These are phyloP conservation scores for Eucalyptus cloeziana DNA, from an alignment of 345 rosid species.

Conservation along the genomic window DNA sequence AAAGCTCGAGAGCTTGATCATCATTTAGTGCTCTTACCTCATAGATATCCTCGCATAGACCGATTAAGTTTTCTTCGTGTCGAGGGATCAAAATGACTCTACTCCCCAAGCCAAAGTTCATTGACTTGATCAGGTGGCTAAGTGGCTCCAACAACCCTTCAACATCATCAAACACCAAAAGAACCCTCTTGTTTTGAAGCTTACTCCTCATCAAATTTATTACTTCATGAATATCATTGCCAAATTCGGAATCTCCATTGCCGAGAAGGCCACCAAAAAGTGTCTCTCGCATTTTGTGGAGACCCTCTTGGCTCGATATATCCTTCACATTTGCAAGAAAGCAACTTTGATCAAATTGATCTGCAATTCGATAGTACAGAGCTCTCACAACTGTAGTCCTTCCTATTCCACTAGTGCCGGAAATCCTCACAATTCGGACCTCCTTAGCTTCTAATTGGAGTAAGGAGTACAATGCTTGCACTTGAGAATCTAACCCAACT, in stretches of 20 bases:
- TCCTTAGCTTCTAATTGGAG: neutral
- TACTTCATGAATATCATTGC: neutral
- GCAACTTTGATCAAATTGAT: neutral
- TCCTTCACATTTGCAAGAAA: neutral
- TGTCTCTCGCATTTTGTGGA: neutral
- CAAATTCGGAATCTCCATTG: neutral
- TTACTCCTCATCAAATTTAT: neutral
- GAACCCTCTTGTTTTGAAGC: neutral
- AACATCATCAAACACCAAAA: neutral
- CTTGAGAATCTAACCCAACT: neutral
- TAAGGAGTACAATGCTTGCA: neutral
- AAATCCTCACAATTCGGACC: neutral
- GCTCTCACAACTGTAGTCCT: neutral
- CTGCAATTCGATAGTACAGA: neutral
- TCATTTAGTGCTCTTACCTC: neutral
- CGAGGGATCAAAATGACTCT: neutral
- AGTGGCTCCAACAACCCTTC: neutral
- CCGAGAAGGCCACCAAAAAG: neutral
- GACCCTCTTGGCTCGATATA: neutral
- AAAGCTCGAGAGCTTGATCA: neutral
- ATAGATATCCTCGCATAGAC: neutral
- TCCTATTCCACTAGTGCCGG: neutral
- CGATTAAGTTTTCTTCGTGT: neutral
- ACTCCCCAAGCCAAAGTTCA: neutral
- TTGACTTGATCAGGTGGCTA: neutral